Evolutionary conservation across 345 rosid species (phyloP).

Genomic region (Salix viminalis): DNA sequence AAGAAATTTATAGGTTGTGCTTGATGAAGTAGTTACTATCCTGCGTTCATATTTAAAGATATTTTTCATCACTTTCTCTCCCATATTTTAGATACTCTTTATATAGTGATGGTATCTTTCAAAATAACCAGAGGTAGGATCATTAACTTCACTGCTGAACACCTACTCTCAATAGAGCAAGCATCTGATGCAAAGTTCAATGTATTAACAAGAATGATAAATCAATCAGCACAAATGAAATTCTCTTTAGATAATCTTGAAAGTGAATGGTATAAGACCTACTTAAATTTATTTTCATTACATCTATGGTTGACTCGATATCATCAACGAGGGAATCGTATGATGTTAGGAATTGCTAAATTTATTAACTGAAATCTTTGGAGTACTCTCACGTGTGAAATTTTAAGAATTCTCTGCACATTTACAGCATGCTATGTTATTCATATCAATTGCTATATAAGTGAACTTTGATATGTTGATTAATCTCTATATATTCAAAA

Average conservation of each 20-base stretch:
- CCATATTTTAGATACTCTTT: background rate
- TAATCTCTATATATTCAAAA: background rate
- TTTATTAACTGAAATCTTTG: background rate
- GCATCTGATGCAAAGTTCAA: background rate
- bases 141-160: background rate
- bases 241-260: background rate
- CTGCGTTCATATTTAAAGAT: background rate
- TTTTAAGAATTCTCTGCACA: background rate
- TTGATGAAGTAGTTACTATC: background rate
- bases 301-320: background rate
- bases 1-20: background rate
- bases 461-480: background rate
- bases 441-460: background rate
- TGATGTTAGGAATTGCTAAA: background rate
- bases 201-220: background rate
- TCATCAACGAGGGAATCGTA: background rate
- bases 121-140: too few species aligned
- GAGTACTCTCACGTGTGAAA: background rate
- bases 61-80: background rate
- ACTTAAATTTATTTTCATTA: background rate
- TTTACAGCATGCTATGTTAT: background rate
- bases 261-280: background rate
- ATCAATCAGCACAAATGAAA: background rate
- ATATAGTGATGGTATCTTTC: background rate
- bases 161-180: background rate